Evolutionary conservation across 805 yeast species (phyloP), one percentile per base, ranked within the genome.

Genomic region (Lachancea sp.): DNA sequence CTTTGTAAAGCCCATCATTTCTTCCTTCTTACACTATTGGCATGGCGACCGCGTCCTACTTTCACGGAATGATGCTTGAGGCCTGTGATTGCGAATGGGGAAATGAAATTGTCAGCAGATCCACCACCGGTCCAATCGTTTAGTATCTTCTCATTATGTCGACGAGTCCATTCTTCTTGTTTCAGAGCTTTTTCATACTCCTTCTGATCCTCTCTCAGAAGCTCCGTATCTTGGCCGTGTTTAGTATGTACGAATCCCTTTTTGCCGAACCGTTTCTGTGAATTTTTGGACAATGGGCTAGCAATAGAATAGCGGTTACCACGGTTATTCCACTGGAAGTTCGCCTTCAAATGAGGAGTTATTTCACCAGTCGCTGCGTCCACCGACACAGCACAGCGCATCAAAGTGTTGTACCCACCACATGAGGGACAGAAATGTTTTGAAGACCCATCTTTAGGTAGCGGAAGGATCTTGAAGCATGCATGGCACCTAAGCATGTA

Each of bases 401-500:
- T 60, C 44, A 92, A 65, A 0, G 98, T 90, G 44, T 81, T 78
- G 33, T 60, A 58, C 38, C 97, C 96, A 45, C 99, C 99, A 71
- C 99, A 92, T 39, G 78, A 74, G 12, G 96, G 84, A 62, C 99
- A 92, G 68, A 92, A 92, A 63, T 88, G 96, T 53, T 77, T 77
- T 34, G 89, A 78, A 30, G 71, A 74, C 2, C 89, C 89, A 47
- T 76, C 73, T 53, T 80, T 83, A 20, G 90, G 85, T 41, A 86
- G 71, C 6, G 95, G 89, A 11, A 80, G 67, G 59, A 92, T 69
- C 43, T 75, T 70, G 75, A 92, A 92, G 67, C 99, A 92, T 0
- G 97, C 99, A 62, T 92, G 96, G 63, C 99, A 92, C 64, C 99
- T 73, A 56, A 85, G 74, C 97, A 90, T 90, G 61, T 86, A 89